These are phyloP conservation scores for Zygoascus biomembranicola DNA, from an alignment of 805 yeast genomes.

Conservation along the genomic window DNA sequence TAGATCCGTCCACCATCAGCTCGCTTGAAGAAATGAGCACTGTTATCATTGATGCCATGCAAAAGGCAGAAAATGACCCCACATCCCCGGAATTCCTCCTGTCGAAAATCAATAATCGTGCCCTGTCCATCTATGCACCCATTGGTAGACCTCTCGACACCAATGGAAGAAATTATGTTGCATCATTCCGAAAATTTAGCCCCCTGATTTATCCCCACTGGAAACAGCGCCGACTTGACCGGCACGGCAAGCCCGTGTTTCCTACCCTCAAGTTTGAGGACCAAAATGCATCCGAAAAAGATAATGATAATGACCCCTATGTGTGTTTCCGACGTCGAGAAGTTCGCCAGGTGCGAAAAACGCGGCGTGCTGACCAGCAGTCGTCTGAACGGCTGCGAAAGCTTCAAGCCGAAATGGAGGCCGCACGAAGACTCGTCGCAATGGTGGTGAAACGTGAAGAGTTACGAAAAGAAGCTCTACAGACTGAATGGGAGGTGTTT, in stretches of 20 bases:
- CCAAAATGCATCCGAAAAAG: constrained; percentile 58
- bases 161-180: constrained; percentile 13
- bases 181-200: constrained; percentile 45
- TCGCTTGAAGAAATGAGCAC: constrained; percentile 60
- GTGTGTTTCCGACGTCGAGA: constrained; percentile 94
- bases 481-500: constrained; percentile 60
- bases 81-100: constrained; percentile 25
- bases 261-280: constrained; percentile 81
- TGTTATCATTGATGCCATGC: constrained; percentile 29
- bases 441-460: constrained; percentile 70
- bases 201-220: constrained; percentile 68
- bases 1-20: constrained; percentile 75
- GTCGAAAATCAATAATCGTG: constrained; percentile 13
- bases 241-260: constrained; percentile 61
- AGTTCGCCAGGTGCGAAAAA: constrained; percentile 89
- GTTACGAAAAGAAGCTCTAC: constrained; percentile 50
- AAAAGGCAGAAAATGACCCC: constrained; percentile 53
- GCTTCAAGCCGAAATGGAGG: constrained; percentile 66
- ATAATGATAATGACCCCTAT: constrained; percentile 81
- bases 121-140: constrained; percentile 29
- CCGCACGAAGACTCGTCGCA: constrained; percentile 61
- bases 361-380: constrained; percentile 87
- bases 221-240: constrained; percentile 61
- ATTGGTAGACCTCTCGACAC: constrained; percentile 12
- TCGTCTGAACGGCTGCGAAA: constrained; percentile 75